Percentiles rank a stretch among this genome's conserved stretches.
phyloP scores from a whole-genome alignment of 2,329 filamentous ascomycete species.

The Arachnopeziza araneosa region DNA sequence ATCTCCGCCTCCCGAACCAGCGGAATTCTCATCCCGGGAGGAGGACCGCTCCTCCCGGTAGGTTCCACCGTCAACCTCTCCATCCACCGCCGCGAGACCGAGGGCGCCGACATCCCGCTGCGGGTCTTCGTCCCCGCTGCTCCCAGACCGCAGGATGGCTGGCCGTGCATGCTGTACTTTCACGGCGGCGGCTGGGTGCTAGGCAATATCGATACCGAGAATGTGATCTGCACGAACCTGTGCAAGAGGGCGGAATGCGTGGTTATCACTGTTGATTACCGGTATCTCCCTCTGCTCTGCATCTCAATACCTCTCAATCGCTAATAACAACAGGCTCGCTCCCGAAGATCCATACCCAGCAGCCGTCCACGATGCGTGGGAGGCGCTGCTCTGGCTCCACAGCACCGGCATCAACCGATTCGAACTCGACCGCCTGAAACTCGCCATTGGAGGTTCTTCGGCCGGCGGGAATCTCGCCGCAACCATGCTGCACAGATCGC shows the following conservation, averaged over 20 bases:
- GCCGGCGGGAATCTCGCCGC: conserved; percentile 48
- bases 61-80: conserved; percentile 19
- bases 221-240: conserved; percentile 49
- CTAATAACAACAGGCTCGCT: conserved; percentile 39
- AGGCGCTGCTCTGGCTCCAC: conserved; percentile 44
- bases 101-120: conserved; percentile 42
- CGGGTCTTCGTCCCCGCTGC: conserved; percentile 47
- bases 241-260: conserved; percentile 45
- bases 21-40: conserved; percentile 47
- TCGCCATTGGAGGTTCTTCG: conserved; percentile 46
- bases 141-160: conserved; percentile 39
- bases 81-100: conserved; percentile 32
- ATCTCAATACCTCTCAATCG: not conserved
- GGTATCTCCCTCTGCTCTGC: conserved; percentile 31
- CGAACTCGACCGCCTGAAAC: conserved; percentile 37
- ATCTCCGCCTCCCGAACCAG: conserved; percentile 45
- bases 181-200: conserved; percentile 56
- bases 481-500: conserved; percentile 46
- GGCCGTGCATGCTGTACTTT: conserved; percentile 51
- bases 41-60: conserved; percentile 43
- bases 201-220: conserved; percentile 53
- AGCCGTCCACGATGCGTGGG: conserved; percentile 52
- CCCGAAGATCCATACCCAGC: conserved; percentile 52
- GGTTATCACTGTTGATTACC: conserved; percentile 50
- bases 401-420: conserved; percentile 21